Conservation (phyloP, 768 basidiomycete genomes). For the Lactarius sanguifluus region DNA sequence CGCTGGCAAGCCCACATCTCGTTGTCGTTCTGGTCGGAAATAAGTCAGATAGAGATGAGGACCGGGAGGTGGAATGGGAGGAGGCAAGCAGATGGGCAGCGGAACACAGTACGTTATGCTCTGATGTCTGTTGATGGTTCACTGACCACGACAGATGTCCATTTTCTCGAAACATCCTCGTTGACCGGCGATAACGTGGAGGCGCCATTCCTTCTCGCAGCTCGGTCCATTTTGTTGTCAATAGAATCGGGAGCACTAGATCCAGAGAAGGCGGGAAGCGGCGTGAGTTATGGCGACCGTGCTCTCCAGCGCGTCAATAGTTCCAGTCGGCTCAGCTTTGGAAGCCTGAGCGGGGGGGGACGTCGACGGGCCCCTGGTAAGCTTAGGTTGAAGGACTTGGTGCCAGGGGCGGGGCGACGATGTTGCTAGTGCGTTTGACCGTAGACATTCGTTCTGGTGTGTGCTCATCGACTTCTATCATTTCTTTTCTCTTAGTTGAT, state of each 20-base stretch:
- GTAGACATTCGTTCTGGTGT: conserved; percentile 12
- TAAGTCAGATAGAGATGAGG: conserved; percentile 93
- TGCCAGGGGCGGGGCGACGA: conserved; percentile 52
- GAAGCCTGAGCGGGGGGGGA: conserved; percentile 71
- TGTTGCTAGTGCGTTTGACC: conserved; percentile 54
- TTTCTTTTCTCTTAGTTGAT: conserved; percentile 5
- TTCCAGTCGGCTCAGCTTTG: conserved; percentile 86
- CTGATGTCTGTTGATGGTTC: neutral
- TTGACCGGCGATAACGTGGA: conserved; percentile 91
- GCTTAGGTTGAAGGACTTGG: conserved; percentile 59
- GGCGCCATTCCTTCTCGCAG: conserved; percentile 86
- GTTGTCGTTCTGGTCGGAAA: conserved; percentile 92
- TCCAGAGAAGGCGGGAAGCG: conserved; percentile 92
- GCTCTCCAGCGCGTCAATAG: conserved; percentile 88
- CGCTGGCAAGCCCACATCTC: conserved; percentile 88
- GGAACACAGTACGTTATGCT: conserved; percentile 69
- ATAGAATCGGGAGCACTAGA: conserved; percentile 90
- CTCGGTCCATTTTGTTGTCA: conserved; percentile 82
- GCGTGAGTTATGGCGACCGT: conserved; percentile 95
- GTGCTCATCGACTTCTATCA: conserved; percentile 5
- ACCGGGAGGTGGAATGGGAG: conserved; percentile 91
- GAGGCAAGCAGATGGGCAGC: conserved; percentile 97
- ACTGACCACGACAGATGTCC: conserved; percentile 58
- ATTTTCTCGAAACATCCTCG: conserved; percentile 93
- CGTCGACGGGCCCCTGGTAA: conserved; percentile 59